Conservation (phyloP, 306 rosid genomes). For the Trichosanthes cucumerina region DNA sequence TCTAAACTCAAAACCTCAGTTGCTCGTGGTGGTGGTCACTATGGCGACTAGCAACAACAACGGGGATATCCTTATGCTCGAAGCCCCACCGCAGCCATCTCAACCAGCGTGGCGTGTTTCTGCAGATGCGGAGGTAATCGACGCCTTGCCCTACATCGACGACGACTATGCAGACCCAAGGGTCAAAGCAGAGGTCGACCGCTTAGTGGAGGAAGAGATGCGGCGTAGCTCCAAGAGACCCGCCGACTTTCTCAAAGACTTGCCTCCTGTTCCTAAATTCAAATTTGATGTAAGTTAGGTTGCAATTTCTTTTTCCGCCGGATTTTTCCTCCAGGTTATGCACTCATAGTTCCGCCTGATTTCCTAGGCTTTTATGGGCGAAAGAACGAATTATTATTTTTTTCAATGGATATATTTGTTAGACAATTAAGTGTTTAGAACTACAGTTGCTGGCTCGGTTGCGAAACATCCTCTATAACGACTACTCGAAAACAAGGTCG, state of each 20-base stretch:
- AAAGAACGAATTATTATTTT: neutral
- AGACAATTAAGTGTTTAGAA: neutral
- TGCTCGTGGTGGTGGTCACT: neutral
- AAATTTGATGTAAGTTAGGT: conserved; percentile 38
- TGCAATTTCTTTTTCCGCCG: neutral
- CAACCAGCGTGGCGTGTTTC: conserved; percentile 28
- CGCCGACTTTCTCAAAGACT: conserved; percentile 78
- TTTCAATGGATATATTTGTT: neutral
- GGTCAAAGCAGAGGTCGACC: conserved; percentile 79
- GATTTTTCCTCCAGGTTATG: neutral
- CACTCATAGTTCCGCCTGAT: neutral
- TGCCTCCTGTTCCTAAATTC: conserved; percentile 69
- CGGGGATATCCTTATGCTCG: conserved; percentile 61
- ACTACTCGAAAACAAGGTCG: neutral
- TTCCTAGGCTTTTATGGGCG: neutral
- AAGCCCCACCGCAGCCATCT: conserved; percentile 50
- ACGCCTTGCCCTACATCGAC: conserved; percentile 91
- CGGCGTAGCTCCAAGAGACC: conserved; percentile 83
- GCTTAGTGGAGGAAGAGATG: conserved; percentile 83
- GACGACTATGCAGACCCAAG: conserved; percentile 62
- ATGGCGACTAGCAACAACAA: conserved; percentile 35
- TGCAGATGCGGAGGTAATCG: conserved; percentile 55
- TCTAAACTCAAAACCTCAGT: neutral
- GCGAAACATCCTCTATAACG: neutral
- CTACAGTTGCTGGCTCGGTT: neutral